phyloP scores from a whole-genome alignment of 169 alveolate genomes.

The Haemoproteus tartakovskyi region DNA sequence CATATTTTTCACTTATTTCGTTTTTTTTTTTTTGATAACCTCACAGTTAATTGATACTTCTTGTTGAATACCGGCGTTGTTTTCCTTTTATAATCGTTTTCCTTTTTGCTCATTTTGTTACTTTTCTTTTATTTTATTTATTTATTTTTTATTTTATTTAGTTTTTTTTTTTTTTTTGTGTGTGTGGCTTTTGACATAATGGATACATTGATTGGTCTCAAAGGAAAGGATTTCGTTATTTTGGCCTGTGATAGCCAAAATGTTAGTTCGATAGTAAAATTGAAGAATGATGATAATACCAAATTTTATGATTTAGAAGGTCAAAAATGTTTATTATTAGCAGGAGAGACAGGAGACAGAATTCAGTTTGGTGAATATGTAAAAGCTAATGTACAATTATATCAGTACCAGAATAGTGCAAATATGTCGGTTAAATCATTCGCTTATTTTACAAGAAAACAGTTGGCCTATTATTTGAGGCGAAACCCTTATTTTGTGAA shows the following conservation, averaged over 20 bases:
- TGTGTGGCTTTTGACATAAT: constrained; percentile 16
- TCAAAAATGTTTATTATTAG: constrained; percentile 78
- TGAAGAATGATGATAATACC: constrained; percentile 67
- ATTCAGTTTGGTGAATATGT: constrained; percentile 83
- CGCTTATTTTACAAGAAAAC: constrained; percentile 84
- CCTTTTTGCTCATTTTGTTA: too few relatives aligned
- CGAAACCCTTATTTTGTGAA: constrained; percentile 85
- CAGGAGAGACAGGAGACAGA: constrained; percentile 87
- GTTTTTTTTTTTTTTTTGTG: not conserved
- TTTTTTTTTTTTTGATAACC: too few relatives aligned
- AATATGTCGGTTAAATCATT: constrained; percentile 80
- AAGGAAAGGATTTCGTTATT: constrained; percentile 80
- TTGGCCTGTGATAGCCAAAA: constrained; percentile 82
- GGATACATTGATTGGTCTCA: constrained; percentile 85
- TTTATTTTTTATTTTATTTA: too few relatives aligned
- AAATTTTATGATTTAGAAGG: constrained; percentile 78
- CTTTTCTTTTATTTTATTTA: too few relatives aligned
- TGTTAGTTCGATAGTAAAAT: constrained; percentile 73
- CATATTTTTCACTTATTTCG: too few relatives aligned
- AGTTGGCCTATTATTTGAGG: constrained; percentile 84
- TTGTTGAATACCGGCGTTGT: too few relatives aligned
- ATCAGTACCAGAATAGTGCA: constrained; percentile 78
- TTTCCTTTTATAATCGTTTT: too few relatives aligned
- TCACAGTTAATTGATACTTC: too few relatives aligned
- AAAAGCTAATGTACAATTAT: constrained; percentile 78